phyloP scores from a whole-genome alignment of 768 basidiomycete species.

The Dendrothele bispora region DNA sequence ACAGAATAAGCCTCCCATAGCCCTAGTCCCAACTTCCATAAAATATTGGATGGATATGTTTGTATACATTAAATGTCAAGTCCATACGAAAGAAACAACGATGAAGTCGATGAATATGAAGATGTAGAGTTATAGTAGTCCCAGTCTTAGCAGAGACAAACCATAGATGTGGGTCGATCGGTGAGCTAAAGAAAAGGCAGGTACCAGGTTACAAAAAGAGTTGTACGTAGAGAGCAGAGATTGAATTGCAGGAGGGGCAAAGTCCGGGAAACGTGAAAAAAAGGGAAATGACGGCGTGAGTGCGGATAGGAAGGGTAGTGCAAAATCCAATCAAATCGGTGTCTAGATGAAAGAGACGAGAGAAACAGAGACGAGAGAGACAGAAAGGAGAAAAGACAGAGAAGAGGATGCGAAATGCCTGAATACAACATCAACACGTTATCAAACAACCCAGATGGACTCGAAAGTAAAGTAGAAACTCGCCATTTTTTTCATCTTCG shows the following conservation, averaged over 20 bases:
- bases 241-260: too few species aligned
- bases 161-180: too few species aligned
- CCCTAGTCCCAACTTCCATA: too few species aligned
- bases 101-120: background rate
- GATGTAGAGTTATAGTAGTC: too few species aligned
- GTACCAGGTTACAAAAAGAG: too few species aligned
- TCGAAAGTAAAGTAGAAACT: constrained; percentile 4
- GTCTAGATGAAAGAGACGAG: constrained; percentile 18
- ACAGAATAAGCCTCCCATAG: too few species aligned
- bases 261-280: too few species aligned
- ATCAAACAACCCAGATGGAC: background rate
- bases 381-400: constrained; percentile 7
- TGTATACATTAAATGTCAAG: background rate
- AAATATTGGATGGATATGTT: background rate
- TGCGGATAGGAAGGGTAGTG: too few species aligned
- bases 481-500: constrained; percentile 41
- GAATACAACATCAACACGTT: background rate
- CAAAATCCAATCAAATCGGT: constrained; percentile 19
- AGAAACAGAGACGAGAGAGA: constrained; percentile 7
- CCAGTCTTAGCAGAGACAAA: too few species aligned
- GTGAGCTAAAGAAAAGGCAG: too few species aligned
- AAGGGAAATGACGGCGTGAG: too few species aligned
- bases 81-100: background rate
- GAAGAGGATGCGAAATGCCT: background rate
- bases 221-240: too few species aligned